These are phyloP conservation scores for Fusarium lateritium DNA, from an alignment of 2,329 filamentous ascomycete species.

Conservation along the genomic window DNA sequence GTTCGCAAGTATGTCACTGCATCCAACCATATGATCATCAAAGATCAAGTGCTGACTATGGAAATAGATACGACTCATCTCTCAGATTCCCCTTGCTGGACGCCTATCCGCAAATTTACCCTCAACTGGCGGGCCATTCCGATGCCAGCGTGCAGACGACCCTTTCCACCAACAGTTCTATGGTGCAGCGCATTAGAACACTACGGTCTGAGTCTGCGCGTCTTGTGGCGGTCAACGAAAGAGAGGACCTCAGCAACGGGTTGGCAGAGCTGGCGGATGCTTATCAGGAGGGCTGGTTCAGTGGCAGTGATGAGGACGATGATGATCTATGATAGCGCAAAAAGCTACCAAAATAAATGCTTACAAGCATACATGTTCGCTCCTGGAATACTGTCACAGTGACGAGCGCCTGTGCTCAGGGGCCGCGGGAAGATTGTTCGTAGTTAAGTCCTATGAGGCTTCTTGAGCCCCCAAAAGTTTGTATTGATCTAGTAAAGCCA, in stretches of 20 bases:
- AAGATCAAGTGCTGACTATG: background rate
- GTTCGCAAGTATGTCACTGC: slow-evolving; percentile 46
- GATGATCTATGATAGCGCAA: slow-evolving; percentile 62
- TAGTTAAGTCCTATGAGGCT: slow-evolving; percentile 19
- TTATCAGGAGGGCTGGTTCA: slow-evolving; percentile 90
- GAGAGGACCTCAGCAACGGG: slow-evolving; percentile 86
- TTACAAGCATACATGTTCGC: background rate
- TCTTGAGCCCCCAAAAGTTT: slow-evolving; percentile 38
- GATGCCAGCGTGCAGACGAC: slow-evolving; percentile 65
- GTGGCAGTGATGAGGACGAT: slow-evolving; percentile 79
- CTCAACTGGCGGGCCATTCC: slow-evolving; percentile 56
- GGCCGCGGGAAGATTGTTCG: background rate
- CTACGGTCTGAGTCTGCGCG: slow-evolving; percentile 76
- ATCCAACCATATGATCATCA: background rate
- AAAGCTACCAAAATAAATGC: background rate
- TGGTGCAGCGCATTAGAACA: slow-evolving; percentile 77
- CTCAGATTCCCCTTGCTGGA: slow-evolving; percentile 83
- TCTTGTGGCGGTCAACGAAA: slow-evolving; percentile 79
- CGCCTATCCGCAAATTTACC: slow-evolving; percentile 86
- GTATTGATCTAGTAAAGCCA: slow-evolving; percentile 53
- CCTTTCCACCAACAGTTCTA: slow-evolving; percentile 81
- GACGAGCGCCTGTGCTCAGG: background rate
- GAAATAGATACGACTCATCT: slow-evolving; percentile 60
- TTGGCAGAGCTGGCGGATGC: slow-evolving; percentile 87
- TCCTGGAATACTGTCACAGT: background rate